A percentile compares a stretch with the other conserved stretches of the same genome.
phyloP scores from a whole-genome alignment of 192 early-diverging fungal genomes.

The Backusella parvicylindrica region DNA sequence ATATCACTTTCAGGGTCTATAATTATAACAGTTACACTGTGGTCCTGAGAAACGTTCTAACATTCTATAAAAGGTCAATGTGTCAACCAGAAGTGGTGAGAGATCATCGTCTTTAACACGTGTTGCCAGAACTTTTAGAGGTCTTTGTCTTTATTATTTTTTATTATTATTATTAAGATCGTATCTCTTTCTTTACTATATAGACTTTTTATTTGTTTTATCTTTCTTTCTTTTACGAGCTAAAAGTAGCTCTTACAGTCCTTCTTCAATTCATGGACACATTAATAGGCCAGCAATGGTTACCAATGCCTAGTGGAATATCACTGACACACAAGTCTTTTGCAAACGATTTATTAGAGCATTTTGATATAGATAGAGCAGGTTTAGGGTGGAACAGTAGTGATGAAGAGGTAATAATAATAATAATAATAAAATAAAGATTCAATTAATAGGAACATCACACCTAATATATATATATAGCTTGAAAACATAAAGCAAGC shows the following conservation, averaged over 20 bases:
- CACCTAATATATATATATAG: background rate
- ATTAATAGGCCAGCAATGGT: constrained; percentile 5
- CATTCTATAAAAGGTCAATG: constrained; percentile 4
- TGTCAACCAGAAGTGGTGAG: background rate
- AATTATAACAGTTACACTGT: background rate
- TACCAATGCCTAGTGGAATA: constrained; percentile 16
- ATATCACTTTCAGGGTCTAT: background rate
- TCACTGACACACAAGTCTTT: constrained; percentile 25
- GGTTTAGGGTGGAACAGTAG: constrained; percentile 12
- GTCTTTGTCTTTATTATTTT: background rate
- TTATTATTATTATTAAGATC: background rate
- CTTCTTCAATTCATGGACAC: background rate
- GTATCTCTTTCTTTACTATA: background rate
- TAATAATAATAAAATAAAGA: background rate
- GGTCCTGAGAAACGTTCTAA: background rate
- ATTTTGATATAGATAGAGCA: constrained; percentile 20
- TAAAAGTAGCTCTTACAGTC: background rate
- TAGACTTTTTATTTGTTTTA: background rate
- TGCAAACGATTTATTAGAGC: constrained; percentile 22
- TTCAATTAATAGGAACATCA: background rate
- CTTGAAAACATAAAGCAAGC: background rate
- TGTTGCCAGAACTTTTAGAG: background rate
- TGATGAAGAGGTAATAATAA: background rate
- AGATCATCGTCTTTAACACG: constrained; percentile 10
- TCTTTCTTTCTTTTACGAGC: background rate